A percentile compares a stretch with the other conserved stretches of the same genome.
Evolutionary conservation across 257 asterid genomes (phyloP).

Genomic region (Cruciata laevipes): DNA sequence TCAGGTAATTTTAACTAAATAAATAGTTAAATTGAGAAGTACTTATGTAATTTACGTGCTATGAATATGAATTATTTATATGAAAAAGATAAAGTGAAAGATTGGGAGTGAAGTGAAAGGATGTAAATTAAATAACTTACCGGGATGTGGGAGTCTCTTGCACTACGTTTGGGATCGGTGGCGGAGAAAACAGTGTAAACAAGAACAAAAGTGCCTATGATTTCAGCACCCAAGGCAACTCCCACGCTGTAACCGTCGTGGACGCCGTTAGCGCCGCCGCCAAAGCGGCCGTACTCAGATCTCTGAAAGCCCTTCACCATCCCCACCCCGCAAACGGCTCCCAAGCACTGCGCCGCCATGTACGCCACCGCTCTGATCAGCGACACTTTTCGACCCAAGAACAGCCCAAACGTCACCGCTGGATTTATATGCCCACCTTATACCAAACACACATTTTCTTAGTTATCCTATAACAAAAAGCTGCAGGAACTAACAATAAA

Average conservation of each 20-base stretch:
- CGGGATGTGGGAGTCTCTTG: slow-evolving; percentile 73
- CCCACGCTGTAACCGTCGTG: slow-evolving; percentile 37
- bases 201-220: slow-evolving; percentile 68
- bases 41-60: no score
- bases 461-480: no score
- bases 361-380: slow-evolving; percentile 56
- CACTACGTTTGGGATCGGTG: slow-evolving; percentile 70
- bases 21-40: no score
- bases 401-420: slow-evolving; percentile 70
- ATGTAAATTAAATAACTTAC: slow-evolving; percentile 16
- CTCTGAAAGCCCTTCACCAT: slow-evolving; percentile 56
- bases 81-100: no score
- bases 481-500: no score
- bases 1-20: no score
- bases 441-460: neutral
- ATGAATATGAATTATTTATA: no score
- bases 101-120: no score
- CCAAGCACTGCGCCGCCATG: slow-evolving; percentile 66
- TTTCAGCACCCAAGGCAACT: slow-evolving; percentile 53
- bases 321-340: slow-evolving; percentile 70
- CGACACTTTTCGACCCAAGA: slow-evolving; percentile 67
- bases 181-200: slow-evolving; percentile 82
- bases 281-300: slow-evolving; percentile 26
- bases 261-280: slow-evolving; percentile 56
- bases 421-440: slow-evolving; percentile 78